Evolutionary conservation across 805 yeast species (phyloP), one percentile per base, ranked within the genome.

Genomic region (Ogataea saltuana): DNA sequence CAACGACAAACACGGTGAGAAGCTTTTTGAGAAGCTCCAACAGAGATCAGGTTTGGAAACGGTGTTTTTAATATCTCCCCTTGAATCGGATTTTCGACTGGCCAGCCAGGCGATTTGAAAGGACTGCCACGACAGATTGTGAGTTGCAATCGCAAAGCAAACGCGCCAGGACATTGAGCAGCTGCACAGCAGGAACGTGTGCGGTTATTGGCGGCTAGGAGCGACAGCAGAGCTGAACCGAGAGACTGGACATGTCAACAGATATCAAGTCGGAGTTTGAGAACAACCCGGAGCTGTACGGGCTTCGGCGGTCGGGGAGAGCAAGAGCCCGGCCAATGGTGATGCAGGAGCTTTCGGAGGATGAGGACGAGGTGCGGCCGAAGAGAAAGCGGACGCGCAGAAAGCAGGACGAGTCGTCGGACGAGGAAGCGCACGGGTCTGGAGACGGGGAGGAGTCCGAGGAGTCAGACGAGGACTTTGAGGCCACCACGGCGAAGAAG

Each of bases 231-330:
- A n/a, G 32, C 32, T 19, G 32, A 29, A 29, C 17, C 6, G 21
- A 30, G 21, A 15, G 12, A 30, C 6, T 8, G 13, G 18, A 30
- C 18, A 19, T 55, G 59, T 46, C 56, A 12, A 37, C 50, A 8
- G 58, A 48, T 26, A 49, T 61, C 13, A 48, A 51, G 22, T 44
- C 57, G 6, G 89, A 82, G 46, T 76, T 83, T 13, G 70, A 77
- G 42, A 75, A 70, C 39, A 81, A 85, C 60, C 95, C 95, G 1
- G 95, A 85, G 58, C 70, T 86, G n/a, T 86, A 86, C 54, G 95
- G 95, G 1, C 70, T 86, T 42, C 77, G 95, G 64, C 74, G 95
- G 52, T 83, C 90, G 4, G 80, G 81, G 32, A 71, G 93, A 55
- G 79, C 83, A 8, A 70, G 81, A 46, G 53, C 65, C 3, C 56